A percentile compares a stretch with the other conserved stretches of the same genome.
Evolutionary conservation across 176 grass and related monocot genomes (phyloP).

Genomic region (Pontederia crassipes): DNA sequence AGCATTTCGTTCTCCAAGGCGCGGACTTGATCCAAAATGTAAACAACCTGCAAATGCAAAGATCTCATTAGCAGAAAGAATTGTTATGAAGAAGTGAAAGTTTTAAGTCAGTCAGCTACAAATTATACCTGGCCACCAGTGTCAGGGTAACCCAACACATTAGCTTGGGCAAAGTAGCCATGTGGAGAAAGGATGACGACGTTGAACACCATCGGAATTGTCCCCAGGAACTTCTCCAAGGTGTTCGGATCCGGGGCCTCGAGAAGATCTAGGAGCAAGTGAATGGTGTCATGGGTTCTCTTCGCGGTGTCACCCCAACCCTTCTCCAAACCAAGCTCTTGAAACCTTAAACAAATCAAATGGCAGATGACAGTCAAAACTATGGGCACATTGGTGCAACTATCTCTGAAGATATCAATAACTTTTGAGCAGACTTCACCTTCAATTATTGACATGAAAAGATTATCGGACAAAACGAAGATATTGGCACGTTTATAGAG

Average conservation of each 20-base stretch:
- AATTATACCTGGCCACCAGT: slow-evolving; percentile 79
- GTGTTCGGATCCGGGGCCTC: slow-evolving; percentile 89
- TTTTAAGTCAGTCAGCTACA: neutral
- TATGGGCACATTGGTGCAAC: neutral
- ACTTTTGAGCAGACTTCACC: neutral
- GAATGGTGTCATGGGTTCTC: slow-evolving; percentile 72
- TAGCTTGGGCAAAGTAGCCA: slow-evolving; percentile 93
- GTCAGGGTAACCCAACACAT: slow-evolving; percentile 98
- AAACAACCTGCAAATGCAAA: slow-evolving; percentile 49
- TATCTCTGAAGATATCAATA: neutral
- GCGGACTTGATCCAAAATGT: slow-evolving; percentile 95
- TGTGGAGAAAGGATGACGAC: slow-evolving; percentile 86
- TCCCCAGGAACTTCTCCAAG: slow-evolving; percentile 88
- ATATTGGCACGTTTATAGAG: neutral
- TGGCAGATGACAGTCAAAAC: slow-evolving; percentile 4
- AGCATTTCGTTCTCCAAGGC: slow-evolving; percentile 94
- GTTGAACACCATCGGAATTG: slow-evolving; percentile 93
- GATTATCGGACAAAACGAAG: neutral
- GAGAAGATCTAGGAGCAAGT: slow-evolving; percentile 91
- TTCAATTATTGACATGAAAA: neutral
- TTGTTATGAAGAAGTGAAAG: neutral
- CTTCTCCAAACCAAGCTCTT: slow-evolving; percentile 90
- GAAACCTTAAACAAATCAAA: slow-evolving; percentile 46
- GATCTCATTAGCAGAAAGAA: slow-evolving; percentile 5
- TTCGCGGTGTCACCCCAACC: slow-evolving; percentile 91